Base-by-base conservation (phyloP, 1,284 basidiomycete species). In the Takashimella koratensis region DNA sequence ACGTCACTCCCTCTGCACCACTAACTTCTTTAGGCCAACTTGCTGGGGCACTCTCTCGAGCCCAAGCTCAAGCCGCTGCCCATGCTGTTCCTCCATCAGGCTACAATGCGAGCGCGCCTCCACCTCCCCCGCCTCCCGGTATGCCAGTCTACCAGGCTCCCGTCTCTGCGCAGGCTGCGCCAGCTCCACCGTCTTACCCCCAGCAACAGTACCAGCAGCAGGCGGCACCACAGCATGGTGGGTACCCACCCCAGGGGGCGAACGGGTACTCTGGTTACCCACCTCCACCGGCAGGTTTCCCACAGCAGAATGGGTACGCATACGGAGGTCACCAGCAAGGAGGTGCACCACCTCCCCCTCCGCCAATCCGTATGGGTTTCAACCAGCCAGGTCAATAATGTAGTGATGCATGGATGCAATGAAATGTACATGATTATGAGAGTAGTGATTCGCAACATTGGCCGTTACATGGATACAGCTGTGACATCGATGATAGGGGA, bases 1-100 rank as follows among this genome's bases (percentile, higher is more conserved):
- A 45, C 52, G 66, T 56, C 20, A 8, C 12, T 16, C 20, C 26
- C 10, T 12, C n/a, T 43, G 6, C 47, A 19, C 22, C n/a, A 26
- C 52, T 59, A 21, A 57, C 19, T 11, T 26, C 21, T 25, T 10
- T 40, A 77, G 90, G 88, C n/a, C 89, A 90, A 74, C 92, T 90
- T 69, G 89, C 88, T 5, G 89, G 89, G 43, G 85, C 81, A 21
- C 80, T 92, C 50, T 43, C 60, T 67, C 30, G 30, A 36, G 30
- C 30, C 30, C 30, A 36, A 36, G 88, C 87, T 3, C 87, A 88
- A 47, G 83, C 81, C 24, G 80, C 90, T 47, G 87, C 87, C 1
- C 83, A 84, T 1, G 82, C 84, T 12, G 83, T 86, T 0, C 84
- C 79, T 2, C 76, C 78, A 6, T 52, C 62, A 19, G 62, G 55